Evolutionary conservation across 1,139 yeast species (phyloP), one percentile per base, ranked within the genome.

Genomic region (Hyphopichia khmerensis): DNA sequence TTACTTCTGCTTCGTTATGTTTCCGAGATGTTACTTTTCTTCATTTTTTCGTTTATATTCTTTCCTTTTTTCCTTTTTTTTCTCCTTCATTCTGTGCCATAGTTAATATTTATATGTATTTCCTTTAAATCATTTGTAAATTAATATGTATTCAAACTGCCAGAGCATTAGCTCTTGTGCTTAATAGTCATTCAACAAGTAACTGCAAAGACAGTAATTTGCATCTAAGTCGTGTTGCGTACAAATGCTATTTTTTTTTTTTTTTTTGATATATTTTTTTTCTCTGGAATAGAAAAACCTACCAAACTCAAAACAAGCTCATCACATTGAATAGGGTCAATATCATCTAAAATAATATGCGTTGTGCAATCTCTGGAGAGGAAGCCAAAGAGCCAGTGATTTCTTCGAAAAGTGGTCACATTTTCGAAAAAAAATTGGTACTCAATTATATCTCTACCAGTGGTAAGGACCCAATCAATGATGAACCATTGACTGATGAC

Each of bases 391-490:
- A 71, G 33, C 95, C 97, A 0, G 97, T 88, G 26, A 68, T 90
- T 2, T 87, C 96, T 1, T 82, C 86, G 7, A 79, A 69, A 49
- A 86, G 95, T 45, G 87, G 87, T 16, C 72, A 80, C 40, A 64
- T 93, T 2, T 91, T 86, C 57, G 97, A 91, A 51, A 73, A 71
- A 50, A 59, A 71, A 17, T 69, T 87, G 41, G 68, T 89, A 13
- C 78, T 71, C 43, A 75, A 81, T 35, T 89, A 87, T 54, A 71
- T 91, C 21, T 57, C 75, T 5, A 79, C 86, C 36, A 72, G 81
- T 45, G 85, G 85, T 1, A 77, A 72, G 36, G 99, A 91, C 57
- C 99, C 99, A 1, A 69, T 90, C 30, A 75, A 77, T 15, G 80
- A 84, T 47, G 83, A 84, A 40, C 79, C 83, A 2, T 62, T 90